Percentiles rank a stretch among this genome's conserved stretches.
phyloP scores from a whole-genome alignment of 2,329 filamentous ascomycete genomes.

The Fusarium brachygibbosum region DNA sequence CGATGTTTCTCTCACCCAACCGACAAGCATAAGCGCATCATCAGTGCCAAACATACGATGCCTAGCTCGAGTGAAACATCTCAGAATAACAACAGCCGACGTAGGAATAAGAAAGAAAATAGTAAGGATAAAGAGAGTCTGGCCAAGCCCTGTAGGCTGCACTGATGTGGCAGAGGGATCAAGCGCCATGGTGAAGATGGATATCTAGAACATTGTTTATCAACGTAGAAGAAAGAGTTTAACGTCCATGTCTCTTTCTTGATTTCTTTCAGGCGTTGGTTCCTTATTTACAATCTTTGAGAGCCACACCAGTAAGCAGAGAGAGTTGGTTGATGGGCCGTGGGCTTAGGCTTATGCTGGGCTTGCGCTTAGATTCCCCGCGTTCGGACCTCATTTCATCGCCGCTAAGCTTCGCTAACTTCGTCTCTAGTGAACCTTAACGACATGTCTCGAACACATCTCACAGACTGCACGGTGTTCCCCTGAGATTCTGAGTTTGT shows the following conservation, averaged over 20 bases:
- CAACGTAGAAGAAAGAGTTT: not conserved
- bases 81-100: conserved; percentile 2
- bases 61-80: conserved; percentile 12
- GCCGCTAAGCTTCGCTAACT: not conserved
- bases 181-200: conserved; percentile 11
- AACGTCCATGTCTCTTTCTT: too few relatives aligned
- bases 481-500: not conserved
- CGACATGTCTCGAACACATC: not conserved
- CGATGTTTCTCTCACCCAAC: conserved; percentile 24
- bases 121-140: conserved; percentile 2
- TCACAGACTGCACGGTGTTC: not conserved
- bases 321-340: not conserved
- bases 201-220: not conserved
- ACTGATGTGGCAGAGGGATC: conserved; percentile 16
- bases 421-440: not conserved
- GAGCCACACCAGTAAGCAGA: not conserved
- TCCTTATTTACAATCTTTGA: not conserved
- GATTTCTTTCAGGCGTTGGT: not conserved
- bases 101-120: conserved; percentile 19
- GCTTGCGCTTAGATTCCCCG: not conserved
- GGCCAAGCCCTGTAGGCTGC: conserved; percentile 20
- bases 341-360: too few relatives aligned
- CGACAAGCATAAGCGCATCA: conserved; percentile 34
- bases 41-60: conserved; percentile 28
- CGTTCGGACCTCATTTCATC: not conserved